These are phyloP conservation scores for Pseudogymnoascus sp. DNA, from an alignment of 2,329 filamentous ascomycete species.

Conservation along the genomic window DNA sequence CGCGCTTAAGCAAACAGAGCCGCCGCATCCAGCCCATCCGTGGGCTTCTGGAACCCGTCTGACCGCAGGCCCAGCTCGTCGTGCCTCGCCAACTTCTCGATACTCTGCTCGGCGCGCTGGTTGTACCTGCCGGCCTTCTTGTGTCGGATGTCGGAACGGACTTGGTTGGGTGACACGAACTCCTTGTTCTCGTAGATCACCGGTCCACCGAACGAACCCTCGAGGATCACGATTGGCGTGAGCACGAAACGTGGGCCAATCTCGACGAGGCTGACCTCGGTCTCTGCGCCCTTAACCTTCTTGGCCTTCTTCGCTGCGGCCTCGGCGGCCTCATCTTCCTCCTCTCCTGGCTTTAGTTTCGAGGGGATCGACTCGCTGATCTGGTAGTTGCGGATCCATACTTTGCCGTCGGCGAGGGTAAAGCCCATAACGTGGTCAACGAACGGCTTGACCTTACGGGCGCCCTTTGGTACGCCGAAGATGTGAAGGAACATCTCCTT, in stretches of 20 bases:
- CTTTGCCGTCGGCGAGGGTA: slow-evolving; percentile 81
- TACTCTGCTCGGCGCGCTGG: slow-evolving; percentile 61
- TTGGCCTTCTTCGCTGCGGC: slow-evolving; percentile 31
- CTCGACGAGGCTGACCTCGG: slow-evolving; percentile 77
- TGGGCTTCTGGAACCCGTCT: slow-evolving; percentile 52
- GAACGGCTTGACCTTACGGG: slow-evolving; percentile 89
- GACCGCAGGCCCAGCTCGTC: slow-evolving; percentile 67
- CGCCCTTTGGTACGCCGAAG: slow-evolving; percentile 84
- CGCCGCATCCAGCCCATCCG: slow-evolving; percentile 66
- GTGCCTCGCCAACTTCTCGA: slow-evolving; percentile 66
- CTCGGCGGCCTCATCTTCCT: slow-evolving; percentile 38
- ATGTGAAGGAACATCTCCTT: slow-evolving; percentile 85
- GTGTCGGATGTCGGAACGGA: slow-evolving; percentile 70
- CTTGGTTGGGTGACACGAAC: slow-evolving; percentile 92
- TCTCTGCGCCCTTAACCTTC: slow-evolving; percentile 48
- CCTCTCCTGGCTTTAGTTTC: slow-evolving; percentile 33
- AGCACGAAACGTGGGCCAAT: slow-evolving; percentile 90
- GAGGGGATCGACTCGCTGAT: slow-evolving; percentile 72
- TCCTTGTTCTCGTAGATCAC: slow-evolving; percentile 98
- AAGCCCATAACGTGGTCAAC: slow-evolving; percentile 93
- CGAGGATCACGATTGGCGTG: slow-evolving; percentile 89
- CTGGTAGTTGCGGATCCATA: slow-evolving; percentile 95
- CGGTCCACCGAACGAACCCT: slow-evolving; percentile 89
- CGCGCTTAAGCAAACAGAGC: slow-evolving; percentile 59
- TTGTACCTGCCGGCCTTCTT: slow-evolving; percentile 72